A percentile compares a stretch with the other conserved stretches of the same genome.
Evolutionary conservation across 352 stramenopile species (phyloP).

Genomic region (Globisporangium parvum): DNA sequence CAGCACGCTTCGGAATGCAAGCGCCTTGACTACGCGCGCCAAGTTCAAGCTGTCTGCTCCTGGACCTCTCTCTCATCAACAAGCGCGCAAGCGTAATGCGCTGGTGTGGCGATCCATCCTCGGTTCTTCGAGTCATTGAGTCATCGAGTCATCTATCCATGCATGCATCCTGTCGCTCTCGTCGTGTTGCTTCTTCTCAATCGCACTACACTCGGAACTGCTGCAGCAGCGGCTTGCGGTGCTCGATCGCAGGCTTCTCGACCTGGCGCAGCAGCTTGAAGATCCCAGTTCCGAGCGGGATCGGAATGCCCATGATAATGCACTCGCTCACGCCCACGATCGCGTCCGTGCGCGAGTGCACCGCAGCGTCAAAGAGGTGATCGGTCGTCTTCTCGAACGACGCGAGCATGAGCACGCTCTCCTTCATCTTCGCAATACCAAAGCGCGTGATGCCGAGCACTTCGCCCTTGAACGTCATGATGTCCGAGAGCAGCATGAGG

Average conservation of each 20-base stretch:
- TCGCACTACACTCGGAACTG: constrained; percentile 19
- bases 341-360: constrained; percentile 95
- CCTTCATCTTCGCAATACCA: constrained; percentile 99
- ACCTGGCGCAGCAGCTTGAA: constrained; percentile 94
- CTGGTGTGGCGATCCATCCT: no score
- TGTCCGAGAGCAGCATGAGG: constrained; percentile 98
- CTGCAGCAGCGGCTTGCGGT: constrained; percentile 51
- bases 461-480: constrained; percentile 99
- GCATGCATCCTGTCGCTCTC: no score
- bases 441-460: constrained; percentile 92
- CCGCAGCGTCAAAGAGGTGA: constrained; percentile 99
- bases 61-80: no score
- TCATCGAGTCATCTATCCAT: no score
- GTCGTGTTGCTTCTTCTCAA: no score
- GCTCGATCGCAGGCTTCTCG: constrained; percentile 62
- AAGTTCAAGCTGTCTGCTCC: no score
- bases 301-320: constrained; percentile 99
- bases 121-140: no score
- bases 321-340: constrained; percentile 99
- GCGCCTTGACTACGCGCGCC: no score
- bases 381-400: constrained; percentile 99
- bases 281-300: constrained; percentile 96
- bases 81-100: no score
- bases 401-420: constrained; percentile 98
- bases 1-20: no score